Evolutionary conservation across 2,329 filamentous ascomycete species (phyloP).

Genomic region (Cercospora sp.): DNA sequence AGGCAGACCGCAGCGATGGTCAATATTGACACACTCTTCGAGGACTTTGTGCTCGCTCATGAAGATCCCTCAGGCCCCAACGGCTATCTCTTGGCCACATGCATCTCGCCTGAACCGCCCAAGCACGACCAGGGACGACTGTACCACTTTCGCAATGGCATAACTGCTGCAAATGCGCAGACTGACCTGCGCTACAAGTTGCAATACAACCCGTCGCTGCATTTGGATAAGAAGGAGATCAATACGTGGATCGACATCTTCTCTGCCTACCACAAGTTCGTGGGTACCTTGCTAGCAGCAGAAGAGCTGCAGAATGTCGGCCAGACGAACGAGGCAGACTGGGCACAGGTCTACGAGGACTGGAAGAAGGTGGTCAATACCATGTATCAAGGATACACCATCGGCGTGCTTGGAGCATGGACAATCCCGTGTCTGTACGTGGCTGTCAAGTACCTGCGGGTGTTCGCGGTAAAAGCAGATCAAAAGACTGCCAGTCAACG

Average conservation of each 20-base stretch:
- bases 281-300: conserved; percentile 69
- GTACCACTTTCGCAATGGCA: conserved; percentile 68
- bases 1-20: conserved; percentile 14
- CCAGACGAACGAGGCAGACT: conserved; percentile 56
- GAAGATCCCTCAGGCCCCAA: conserved; percentile 62
- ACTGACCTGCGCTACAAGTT: conserved; percentile 70
- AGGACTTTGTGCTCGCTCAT: conserved; percentile 71
- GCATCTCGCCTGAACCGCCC: conserved; percentile 70
- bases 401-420: conserved; percentile 78
- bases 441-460: conserved; percentile 78
- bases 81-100: conserved; percentile 72
- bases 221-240: conserved; percentile 58
- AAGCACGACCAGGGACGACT: conserved; percentile 64
- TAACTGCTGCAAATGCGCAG: conserved; percentile 65
- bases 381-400: conserved; percentile 79
- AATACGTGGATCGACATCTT: conserved; percentile 88
- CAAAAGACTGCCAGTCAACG: conserved; percentile 60
- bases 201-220: conserved; percentile 57
- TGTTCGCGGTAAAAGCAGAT: conserved; percentile 90
- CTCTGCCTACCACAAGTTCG: conserved; percentile 77
- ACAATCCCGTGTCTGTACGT: conserved; percentile 88
- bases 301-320: conserved; percentile 56
- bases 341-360: conserved; percentile 78
- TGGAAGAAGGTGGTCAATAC: conserved; percentile 83
- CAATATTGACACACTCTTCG: conserved; percentile 61